Base-by-base conservation (phyloP, 768 basidiomycete genomes). In the Tulasnella sp. region DNA sequence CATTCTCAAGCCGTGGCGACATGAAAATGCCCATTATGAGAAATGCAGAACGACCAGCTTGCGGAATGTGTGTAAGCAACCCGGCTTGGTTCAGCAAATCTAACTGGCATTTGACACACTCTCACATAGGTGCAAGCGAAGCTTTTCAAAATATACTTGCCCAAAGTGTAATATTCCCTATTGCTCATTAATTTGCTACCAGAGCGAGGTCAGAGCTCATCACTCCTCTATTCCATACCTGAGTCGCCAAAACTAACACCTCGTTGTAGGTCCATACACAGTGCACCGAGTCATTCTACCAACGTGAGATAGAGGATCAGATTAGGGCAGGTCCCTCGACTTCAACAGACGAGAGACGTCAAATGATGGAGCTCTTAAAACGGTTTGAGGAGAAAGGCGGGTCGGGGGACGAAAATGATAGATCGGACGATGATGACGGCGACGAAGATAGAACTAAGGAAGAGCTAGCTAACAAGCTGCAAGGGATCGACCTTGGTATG, bases 231-330 rank as follows among this genome's bases (percentile, higher is more conserved):
- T 53, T 11, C 10, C 55, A 21, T 41, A n/a, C 27, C 38, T 51
- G 38, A 38, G 27, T 31, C n/a, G 3, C n/a, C 31, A 38, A 12
- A n/a, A 24, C 24, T 24, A 25, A 7, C 7, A 24, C 52, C 48
- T 55, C 54, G 17, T 12, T 38, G 11, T 74, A 75, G 87, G 66
- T 72, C 49, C 89, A 92, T 69, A 73, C 75, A 2, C 76, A 79
- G 68, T 92, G 89, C 72, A 89, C 88, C 24, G 90, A 92, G 68
- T 71, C 75, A 0, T 92, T 92, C 68, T 91, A 90, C 69, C 80
- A 81, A 63, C 82, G 81, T 53, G 84, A 88, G 66, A 70, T 92
- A 2, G 81, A 85, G 63, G 69, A 69, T 1, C 80, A 84, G 48
- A 83, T 88, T 54, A 75, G 74, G 42, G 67, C 76, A 0, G 75